Conservation (phyloP, 495 filamentous ascomycete genomes). For the Aspergillus hancockii region DNA sequence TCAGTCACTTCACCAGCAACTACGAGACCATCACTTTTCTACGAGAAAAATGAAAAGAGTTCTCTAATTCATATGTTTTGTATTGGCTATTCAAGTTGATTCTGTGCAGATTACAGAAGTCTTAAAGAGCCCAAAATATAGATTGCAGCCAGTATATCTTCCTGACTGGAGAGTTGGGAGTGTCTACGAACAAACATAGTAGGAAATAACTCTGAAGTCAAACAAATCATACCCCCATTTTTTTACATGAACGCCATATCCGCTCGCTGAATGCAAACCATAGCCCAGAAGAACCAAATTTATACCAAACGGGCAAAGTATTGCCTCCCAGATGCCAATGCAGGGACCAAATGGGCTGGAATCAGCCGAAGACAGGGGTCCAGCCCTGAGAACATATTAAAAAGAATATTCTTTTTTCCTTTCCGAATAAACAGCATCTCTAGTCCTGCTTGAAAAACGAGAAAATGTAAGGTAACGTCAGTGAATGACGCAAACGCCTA, state of each 20-base stretch:
- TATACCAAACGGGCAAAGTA: conserved; percentile 25
- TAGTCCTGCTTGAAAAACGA: conserved; percentile 6
- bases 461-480: conserved; percentile 10
- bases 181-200: conserved; percentile 35
- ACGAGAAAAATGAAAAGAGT: neutral
- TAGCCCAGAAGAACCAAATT: conserved; percentile 23
- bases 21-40: neutral
- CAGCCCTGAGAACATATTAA: conserved; percentile 39
- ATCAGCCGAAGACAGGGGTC: conserved; percentile 36
- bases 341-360: conserved; percentile 24
- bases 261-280: conserved; percentile 38
- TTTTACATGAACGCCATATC: conserved; percentile 34
- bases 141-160: conserved; percentile 1
- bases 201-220: conserved; percentile 16
- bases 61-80: neutral
- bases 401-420: conserved; percentile 22
- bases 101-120: neutral
- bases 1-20: no score
- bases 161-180: conserved; percentile 33
- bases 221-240: conserved; percentile 24
- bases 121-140: conserved; percentile 4
- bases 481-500: conserved; percentile 17
- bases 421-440: conserved; percentile 20
- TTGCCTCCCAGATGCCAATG: conserved; percentile 35
- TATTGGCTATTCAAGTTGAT: neutral